phyloP scores from a whole-genome alignment of 345 rosid species.

The Microthlaspi erraticum region DNA sequence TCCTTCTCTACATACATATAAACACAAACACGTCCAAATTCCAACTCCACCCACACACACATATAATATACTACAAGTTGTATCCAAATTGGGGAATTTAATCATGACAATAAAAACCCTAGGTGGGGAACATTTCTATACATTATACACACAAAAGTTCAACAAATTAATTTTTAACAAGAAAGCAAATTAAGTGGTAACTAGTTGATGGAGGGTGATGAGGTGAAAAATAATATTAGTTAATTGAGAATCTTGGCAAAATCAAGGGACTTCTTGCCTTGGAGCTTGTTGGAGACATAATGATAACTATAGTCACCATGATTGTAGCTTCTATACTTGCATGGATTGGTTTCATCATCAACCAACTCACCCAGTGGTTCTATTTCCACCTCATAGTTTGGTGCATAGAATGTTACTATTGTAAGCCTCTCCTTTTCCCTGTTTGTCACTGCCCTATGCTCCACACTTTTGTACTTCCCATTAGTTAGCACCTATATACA shows the following conservation, averaged over 20 bases:
- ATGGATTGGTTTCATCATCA: constrained; percentile 76
- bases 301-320: constrained; percentile 94
- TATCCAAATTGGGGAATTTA: constrained; percentile 35
- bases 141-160: constrained; percentile 37
- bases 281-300: constrained; percentile 79
- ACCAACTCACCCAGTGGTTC: constrained; percentile 80
- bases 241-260: constrained; percentile 70
- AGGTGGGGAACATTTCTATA: constrained; percentile 42
- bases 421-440: constrained; percentile 77
- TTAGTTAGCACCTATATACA: constrained; percentile 76
- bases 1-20: constrained; percentile 24
- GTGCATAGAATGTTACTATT: constrained; percentile 95
- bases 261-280: constrained; percentile 88
- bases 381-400: constrained; percentile 82
- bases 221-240: constrained; percentile 27
- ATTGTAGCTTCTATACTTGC: constrained; percentile 81
- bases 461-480: constrained; percentile 95
- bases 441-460: constrained; percentile 90
- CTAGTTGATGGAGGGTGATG: constrained; percentile 34
- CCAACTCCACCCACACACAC: constrained; percentile 22
- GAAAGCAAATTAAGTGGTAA: constrained; percentile 30
- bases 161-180: constrained; percentile 4
- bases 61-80: constrained; percentile 42
- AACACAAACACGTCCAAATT: constrained; percentile 6
- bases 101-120: constrained; percentile 41